These are phyloP conservation scores for Claviceps capensis DNA, from an alignment of 2,329 filamentous ascomycete genomes.

Conservation along the genomic window DNA sequence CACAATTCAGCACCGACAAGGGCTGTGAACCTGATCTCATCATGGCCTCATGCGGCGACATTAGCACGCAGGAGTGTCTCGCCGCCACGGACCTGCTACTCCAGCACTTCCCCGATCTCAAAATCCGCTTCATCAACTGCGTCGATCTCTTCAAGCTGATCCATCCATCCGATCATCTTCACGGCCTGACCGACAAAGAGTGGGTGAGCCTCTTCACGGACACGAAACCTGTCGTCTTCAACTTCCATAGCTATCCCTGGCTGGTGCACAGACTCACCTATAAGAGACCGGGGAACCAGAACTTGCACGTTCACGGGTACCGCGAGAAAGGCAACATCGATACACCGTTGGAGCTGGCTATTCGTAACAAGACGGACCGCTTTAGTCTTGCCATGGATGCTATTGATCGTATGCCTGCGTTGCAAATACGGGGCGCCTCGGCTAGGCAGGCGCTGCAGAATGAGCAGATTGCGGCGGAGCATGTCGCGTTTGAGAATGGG, in stretches of 20 bases:
- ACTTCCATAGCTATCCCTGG: slow-evolving; percentile 77
- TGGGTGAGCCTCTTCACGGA: slow-evolving; percentile 59
- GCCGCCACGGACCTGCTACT: slow-evolving; percentile 63
- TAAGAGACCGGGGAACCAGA: slow-evolving; percentile 53
- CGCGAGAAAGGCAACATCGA: slow-evolving; percentile 77
- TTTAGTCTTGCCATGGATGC: slow-evolving; percentile 67
- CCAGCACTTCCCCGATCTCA: slow-evolving; percentile 56
- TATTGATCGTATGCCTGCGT: slow-evolving; percentile 49
- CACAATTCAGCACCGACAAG: slow-evolving; percentile 59
- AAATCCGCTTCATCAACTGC: slow-evolving; percentile 67
- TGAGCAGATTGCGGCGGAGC: slow-evolving; percentile 48
- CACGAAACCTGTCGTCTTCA: slow-evolving; percentile 63
- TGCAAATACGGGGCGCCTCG: slow-evolving; percentile 49
- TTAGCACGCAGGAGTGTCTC: slow-evolving; percentile 59
- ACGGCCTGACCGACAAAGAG: slow-evolving; percentile 53
- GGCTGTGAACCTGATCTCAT: slow-evolving; percentile 57
- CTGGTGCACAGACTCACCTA: slow-evolving; percentile 65
- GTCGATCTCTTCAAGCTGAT: slow-evolving; percentile 74
- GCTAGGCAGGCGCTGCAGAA: slow-evolving; percentile 52
- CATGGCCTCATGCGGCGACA: slow-evolving; percentile 64
- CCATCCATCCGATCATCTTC: slow-evolving; percentile 53
- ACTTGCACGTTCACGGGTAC: slow-evolving; percentile 66
- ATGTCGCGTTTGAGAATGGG: slow-evolving; percentile 55
- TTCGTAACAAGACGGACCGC: slow-evolving; percentile 63
- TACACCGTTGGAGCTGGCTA: slow-evolving; percentile 64